A percentile compares a stretch with the other conserved stretches of the same genome.
Conservation (phyloP, 2,329 filamentous ascomycete species). For the Colletotrichum orchidophilum region DNA sequence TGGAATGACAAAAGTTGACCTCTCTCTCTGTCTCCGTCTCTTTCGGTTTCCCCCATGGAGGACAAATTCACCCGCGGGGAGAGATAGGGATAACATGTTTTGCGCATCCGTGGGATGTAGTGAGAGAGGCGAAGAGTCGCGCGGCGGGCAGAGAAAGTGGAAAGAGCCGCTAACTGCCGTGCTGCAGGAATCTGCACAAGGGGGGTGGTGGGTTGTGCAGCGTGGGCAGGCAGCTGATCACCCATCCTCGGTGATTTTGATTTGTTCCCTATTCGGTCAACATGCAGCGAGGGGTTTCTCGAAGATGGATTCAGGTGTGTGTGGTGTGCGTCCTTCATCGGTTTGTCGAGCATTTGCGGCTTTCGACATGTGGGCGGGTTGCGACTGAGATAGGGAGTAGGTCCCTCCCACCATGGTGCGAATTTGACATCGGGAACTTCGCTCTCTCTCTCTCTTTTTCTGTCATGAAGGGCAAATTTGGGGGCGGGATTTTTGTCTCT, state of each 20-base stretch:
- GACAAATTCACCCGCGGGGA: neutral
- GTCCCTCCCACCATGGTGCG: neutral
- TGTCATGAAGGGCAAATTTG: neutral
- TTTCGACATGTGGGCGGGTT: conserved; percentile 18
- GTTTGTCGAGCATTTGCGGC: neutral
- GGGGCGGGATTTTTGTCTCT: neutral
- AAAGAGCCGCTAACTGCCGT: conserved; percentile 26
- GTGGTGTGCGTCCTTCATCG: neutral
- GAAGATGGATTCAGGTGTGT: neutral
- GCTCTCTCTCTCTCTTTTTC: neutral
- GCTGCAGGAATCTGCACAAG: conserved; percentile 25
- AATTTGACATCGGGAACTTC: conserved; percentile 2
- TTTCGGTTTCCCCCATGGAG: neutral
- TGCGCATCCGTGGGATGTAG: neutral
- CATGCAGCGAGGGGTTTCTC: conserved; percentile 16
- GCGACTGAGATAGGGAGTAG: conserved; percentile 9
- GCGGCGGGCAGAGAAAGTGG: neutral
- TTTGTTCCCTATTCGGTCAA: conserved; percentile 12
- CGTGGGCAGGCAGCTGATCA: conserved; percentile 17
- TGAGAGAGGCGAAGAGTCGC: neutral
- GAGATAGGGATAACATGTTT: neutral
- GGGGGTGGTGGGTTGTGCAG: conserved; percentile 9
- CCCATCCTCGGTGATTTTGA: conserved; percentile 4
- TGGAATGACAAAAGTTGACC: neutral
- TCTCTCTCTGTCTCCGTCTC: neutral